phyloP scores from a whole-genome alignment of 1,284 basidiomycete genomes.

The Ceratobasidium sp. region DNA sequence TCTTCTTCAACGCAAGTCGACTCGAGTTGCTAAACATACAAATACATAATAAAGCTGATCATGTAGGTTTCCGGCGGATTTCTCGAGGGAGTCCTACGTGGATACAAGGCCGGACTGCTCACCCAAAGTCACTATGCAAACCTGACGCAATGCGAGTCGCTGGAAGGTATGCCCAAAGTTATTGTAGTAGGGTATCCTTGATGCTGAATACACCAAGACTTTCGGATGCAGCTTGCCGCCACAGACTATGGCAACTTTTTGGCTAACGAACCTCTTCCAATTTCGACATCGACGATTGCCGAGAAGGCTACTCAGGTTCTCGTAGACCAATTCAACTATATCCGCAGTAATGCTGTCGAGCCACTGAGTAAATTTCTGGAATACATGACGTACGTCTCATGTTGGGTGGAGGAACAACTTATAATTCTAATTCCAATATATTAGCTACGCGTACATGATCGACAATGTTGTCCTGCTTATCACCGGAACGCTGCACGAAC shows the following conservation, averaged over 20 bases:
- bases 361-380: slow-evolving; percentile 94
- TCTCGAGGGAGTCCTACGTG: slow-evolving; percentile 91
- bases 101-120: slow-evolving; percentile 93
- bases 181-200: background rate
- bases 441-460: slow-evolving; percentile 98
- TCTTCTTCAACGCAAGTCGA: slow-evolving; percentile 80
- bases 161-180: slow-evolving; percentile 75
- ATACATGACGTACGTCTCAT: slow-evolving; percentile 84
- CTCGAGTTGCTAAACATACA: slow-evolving; percentile 41
- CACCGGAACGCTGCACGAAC: slow-evolving; percentile 95
- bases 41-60: slow-evolving; percentile 43
- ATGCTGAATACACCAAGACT: slow-evolving; percentile 62
- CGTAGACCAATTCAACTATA: slow-evolving; percentile 96
- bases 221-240: slow-evolving; percentile 89
- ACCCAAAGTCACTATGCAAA: slow-evolving; percentile 90
- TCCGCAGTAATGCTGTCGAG: slow-evolving; percentile 89
- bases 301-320: slow-evolving; percentile 95
- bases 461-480: slow-evolving; percentile 99
- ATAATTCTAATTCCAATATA: background rate
- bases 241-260: slow-evolving; percentile 99
- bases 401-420: background rate
- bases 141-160: slow-evolving; percentile 95
- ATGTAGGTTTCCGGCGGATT: slow-evolving; percentile 79
- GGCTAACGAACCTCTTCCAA: slow-evolving; percentile 93
- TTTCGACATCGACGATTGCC: slow-evolving; percentile 93